phyloP scores from a whole-genome alignment of 106 monocot genomes.

The Platanthera zijinensis region DNA sequence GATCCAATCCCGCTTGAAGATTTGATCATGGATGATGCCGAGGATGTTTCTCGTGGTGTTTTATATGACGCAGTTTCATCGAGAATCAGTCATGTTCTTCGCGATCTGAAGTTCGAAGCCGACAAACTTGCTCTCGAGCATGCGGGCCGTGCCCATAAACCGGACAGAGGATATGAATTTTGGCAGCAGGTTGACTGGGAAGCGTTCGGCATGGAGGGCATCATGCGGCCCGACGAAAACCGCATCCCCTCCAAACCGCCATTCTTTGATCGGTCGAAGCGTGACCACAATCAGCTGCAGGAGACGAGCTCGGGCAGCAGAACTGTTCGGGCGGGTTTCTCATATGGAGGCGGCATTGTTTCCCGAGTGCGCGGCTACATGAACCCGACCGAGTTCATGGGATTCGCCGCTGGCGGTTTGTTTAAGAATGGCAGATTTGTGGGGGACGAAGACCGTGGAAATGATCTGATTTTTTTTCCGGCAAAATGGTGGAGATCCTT shows the following conservation, averaged over 20 bases:
- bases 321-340: constrained; percentile 20
- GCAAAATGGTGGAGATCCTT: constrained; percentile 40
- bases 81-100: constrained; percentile 48
- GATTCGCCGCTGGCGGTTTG: constrained; percentile 80
- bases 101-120: constrained; percentile 58
- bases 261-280: not conserved
- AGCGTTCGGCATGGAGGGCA: constrained; percentile 57
- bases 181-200: constrained; percentile 92
- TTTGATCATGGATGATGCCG: constrained; percentile 31
- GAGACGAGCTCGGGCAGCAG: not conserved
- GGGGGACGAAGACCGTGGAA: constrained; percentile 5
- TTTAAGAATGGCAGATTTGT: constrained; percentile 32
- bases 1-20: constrained; percentile 77
- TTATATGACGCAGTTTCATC: constrained; percentile 67
- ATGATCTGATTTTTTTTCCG: constrained; percentile 16
- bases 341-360: constrained; percentile 34
- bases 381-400: constrained; percentile 76
- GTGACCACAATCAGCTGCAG: not conserved
- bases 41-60: constrained; percentile 34
- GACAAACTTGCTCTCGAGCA: constrained; percentile 54
- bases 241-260: not conserved
- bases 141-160: not conserved
- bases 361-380: constrained; percentile 54
- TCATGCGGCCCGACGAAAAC: constrained; percentile 20
- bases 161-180: constrained; percentile 20